Evolutionary conservation across 495 filamentous ascomycete genomes (phyloP).

Genomic region (Lophiostoma macrostomum): DNA sequence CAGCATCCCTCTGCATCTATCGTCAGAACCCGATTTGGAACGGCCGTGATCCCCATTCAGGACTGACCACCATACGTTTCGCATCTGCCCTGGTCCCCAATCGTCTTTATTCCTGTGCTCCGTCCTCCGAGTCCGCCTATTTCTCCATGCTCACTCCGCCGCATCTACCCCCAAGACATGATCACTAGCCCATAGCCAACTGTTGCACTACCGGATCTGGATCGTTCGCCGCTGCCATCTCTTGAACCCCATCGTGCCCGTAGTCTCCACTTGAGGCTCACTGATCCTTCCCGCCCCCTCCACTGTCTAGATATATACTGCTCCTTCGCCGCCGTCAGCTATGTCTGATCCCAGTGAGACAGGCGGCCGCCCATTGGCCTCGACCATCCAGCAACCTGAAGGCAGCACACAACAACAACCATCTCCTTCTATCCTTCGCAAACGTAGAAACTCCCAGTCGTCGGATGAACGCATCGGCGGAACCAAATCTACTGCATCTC

Average conservation of each 20-base stretch:
- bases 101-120: constrained; percentile 25
- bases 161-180: constrained; percentile 16
- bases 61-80: constrained; percentile 4
- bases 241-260: constrained; percentile 23
- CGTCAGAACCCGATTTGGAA: constrained; percentile 32
- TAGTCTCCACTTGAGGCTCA: constrained; percentile 28
- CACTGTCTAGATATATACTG: constrained; percentile 32
- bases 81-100: constrained; percentile 20
- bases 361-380: constrained; percentile 33
- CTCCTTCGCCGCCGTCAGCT: constrained; percentile 16
- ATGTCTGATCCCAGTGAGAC: constrained; percentile 29
- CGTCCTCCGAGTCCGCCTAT: constrained; percentile 22
- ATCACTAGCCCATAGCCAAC: constrained; percentile 22
- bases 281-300: constrained; percentile 28
- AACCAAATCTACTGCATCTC: constrained; percentile 26
- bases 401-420: constrained; percentile 7
- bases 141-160: constrained; percentile 29
- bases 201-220: constrained; percentile 27
- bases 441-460: constrained; percentile 26
- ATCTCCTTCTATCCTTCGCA: constrained; percentile 14
- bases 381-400: constrained; percentile 23
- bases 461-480: constrained; percentile 29
- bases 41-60: constrained; percentile 18
- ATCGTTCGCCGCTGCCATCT: constrained; percentile 20
- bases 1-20: constrained; percentile 27